Evolutionary conservation across 2,329 filamentous ascomycete species (phyloP).

Genomic region (Beauveria sp.): DNA sequence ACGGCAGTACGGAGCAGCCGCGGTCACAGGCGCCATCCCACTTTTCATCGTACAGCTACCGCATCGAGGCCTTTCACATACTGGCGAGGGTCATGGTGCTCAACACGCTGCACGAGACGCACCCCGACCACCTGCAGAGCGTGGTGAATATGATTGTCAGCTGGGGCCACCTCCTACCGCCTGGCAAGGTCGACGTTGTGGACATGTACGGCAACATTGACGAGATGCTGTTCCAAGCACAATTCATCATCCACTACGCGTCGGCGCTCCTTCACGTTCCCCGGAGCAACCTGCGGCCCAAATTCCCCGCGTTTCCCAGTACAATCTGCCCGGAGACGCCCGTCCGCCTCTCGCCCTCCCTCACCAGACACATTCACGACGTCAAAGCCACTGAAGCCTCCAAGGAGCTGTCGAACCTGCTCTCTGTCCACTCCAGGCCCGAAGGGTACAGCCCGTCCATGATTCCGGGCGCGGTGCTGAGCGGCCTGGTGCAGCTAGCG

Average conservation of each 20-base stretch:
- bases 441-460: background rate
- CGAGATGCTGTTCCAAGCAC: constrained; percentile 2
- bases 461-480: background rate
- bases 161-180: background rate
- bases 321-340: background rate
- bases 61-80: constrained; percentile 2
- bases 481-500: background rate
- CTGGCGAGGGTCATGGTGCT: constrained; percentile 1
- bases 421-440: background rate
- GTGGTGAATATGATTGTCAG: background rate
- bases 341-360: background rate
- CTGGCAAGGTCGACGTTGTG: background rate
- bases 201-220: constrained; percentile 6
- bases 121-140: constrained; percentile 4
- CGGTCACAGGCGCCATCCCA: background rate
- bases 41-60: background rate
- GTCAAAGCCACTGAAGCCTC: background rate
- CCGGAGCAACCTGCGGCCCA: constrained; percentile 1
- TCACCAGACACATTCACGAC: background rate
- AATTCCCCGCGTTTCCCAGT: background rate
- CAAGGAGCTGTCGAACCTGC: background rate
- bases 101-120: constrained; percentile 2
- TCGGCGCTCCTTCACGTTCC: background rate
- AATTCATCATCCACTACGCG: background rate
- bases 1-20: background rate